These are phyloP conservation scores for Spergularia bocconei DNA, from an alignment of 148 eudicot genomes.

Conservation along the genomic window DNA sequence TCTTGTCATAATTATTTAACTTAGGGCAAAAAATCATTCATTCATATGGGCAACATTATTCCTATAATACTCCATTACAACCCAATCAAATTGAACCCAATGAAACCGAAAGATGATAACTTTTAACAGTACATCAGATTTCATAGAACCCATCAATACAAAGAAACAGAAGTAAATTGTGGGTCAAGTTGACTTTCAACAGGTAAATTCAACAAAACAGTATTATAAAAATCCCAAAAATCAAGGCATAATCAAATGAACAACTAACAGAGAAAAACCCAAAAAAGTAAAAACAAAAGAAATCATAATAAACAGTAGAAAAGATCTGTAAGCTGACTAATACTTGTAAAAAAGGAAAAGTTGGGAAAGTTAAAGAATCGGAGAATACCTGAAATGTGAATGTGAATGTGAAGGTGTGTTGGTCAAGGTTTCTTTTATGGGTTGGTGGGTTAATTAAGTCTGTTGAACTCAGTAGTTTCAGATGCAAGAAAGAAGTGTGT, in stretches of 20 bases:
- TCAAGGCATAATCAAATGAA: conserved; percentile 2
- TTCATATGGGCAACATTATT: neutral
- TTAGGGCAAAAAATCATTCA: neutral
- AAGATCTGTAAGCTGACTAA: neutral
- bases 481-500: too few relatives aligned
- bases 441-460: too few relatives aligned
- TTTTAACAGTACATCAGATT: neutral
- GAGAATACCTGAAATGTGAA: conserved; percentile 10
- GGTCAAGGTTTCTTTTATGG: too few relatives aligned
- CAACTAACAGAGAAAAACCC: too few relatives aligned
- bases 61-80: neutral
- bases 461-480: too few relatives aligned
- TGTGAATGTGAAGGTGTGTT: too few relatives aligned
- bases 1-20: neutral
- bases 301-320: neutral
- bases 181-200: neutral
- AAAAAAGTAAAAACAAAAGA: neutral
- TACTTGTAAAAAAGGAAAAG: neutral
- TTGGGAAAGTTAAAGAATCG: neutral
- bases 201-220: neutral
- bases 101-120: neutral
- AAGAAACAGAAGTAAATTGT: neutral
- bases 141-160: neutral
- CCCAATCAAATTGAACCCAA: neutral
- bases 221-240: neutral